Base-by-base conservation (phyloP, 169 alveolate species). In the Cryptosporidium muris region DNA sequence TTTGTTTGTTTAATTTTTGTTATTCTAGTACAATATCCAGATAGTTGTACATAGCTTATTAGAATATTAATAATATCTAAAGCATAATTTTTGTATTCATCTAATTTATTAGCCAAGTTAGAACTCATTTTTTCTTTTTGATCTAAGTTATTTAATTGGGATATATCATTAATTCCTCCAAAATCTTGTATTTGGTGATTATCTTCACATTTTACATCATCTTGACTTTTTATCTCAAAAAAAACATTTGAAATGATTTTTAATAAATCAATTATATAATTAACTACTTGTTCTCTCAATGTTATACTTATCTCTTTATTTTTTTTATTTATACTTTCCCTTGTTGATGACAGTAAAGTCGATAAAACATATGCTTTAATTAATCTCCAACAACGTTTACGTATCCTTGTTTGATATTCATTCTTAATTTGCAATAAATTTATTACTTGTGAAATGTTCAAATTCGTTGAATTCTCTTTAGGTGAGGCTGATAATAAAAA, bases 351-450 rank as follows among this genome's bases (percentile, higher is more conserved):
- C 2, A 74, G 47, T 14, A 74, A 14, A 11, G 62, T 56, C 3
- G 74, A 25, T 25, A 74, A 2, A 5, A 74, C 47, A 58, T 58
- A 74, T 1, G 85, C 43, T n/a, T 74, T 74, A 43, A 74, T 58
- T 34, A 74, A 9, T 14, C 54, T 74, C 85, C 85, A 74, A 4
- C 85, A 54, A 7, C 85, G 54, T 54, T 74, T 74, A 7, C 62
- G 40, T 12, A 74, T 8, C 40, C 85, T 54, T 5, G 11, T 58
- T 40, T 43, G 36, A 42, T 74, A 74, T 9, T 48, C 37, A 1
- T 66, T 66, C 51, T 66, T 51, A 48, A 48, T 53, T 7, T 37
- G 47, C 14, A 42, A 58, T 4, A 42, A 58, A 45, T 58, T 58
- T 25, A 74, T 40, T 58, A 49, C n/a, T 48, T 58, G 40, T 3